Conservation (phyloP, 768 basidiomycete species). For the Phallus indusiatus region DNA sequence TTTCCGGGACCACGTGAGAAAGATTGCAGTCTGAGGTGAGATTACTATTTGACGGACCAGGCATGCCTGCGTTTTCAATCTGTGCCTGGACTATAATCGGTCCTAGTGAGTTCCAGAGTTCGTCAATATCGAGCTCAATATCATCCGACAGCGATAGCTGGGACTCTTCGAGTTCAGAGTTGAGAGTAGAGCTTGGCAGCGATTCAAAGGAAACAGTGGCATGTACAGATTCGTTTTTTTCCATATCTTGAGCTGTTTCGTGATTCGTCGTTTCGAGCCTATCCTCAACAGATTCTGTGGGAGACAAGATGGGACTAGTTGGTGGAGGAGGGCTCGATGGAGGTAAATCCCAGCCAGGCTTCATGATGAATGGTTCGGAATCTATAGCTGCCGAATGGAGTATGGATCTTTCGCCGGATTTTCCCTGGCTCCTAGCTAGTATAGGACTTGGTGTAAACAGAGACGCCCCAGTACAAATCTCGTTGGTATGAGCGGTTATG, state of each 20-base stretch:
- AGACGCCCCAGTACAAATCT: background rate
- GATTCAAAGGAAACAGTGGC: background rate
- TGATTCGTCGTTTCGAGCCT: background rate
- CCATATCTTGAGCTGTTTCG: background rate
- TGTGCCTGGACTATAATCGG: conserved; percentile 9
- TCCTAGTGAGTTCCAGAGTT: conserved; percentile 5
- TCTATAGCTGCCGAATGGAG: background rate
- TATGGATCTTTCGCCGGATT: background rate
- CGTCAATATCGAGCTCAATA: conserved; percentile 6
- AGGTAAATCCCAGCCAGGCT: conserved; percentile 8
- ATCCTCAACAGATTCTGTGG: background rate
- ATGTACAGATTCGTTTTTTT: background rate
- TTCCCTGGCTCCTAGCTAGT: background rate
- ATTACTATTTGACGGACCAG: background rate
- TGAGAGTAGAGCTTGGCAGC: background rate
- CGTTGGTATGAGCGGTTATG: conserved; percentile 2
- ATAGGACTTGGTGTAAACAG: background rate
- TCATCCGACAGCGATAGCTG: background rate
- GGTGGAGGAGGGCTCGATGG: conserved; percentile 8
- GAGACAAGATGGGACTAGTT: conserved; percentile 4
- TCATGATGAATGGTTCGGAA: background rate
- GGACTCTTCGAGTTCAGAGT: background rate
- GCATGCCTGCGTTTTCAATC: background rate
- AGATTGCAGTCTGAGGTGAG: background rate
- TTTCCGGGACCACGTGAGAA: background rate